These are phyloP conservation scores for Auricularia auricula-judae DNA, from an alignment of 768 basidiomycete species.

Conservation along the genomic window DNA sequence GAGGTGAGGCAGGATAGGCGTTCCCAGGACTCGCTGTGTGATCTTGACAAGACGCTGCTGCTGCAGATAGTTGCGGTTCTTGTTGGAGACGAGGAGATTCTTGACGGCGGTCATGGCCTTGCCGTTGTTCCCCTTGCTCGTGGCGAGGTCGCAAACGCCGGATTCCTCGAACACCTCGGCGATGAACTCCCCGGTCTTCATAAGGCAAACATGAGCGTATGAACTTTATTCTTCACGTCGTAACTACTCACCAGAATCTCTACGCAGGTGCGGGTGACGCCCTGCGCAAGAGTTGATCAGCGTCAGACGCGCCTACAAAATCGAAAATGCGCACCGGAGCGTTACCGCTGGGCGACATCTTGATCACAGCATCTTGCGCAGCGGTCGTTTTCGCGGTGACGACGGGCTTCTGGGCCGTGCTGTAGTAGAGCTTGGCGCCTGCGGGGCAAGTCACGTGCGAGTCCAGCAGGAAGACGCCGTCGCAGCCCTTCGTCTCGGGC, in stretches of 20 bases:
- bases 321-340: not conserved
- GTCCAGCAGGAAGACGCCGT: not conserved
- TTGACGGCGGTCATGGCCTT: not conserved
- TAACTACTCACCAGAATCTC: not conserved
- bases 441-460: not conserved
- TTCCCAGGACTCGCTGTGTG: not conserved
- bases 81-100: not conserved
- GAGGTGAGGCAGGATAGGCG: not conserved
- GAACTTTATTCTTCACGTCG: not conserved
- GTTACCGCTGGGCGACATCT: not conserved
- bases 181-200: not conserved
- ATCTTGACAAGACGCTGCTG: not conserved
- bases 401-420: not conserved
- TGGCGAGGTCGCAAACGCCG: slow-evolving; percentile 2
- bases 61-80: not conserved
- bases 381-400: not conserved
- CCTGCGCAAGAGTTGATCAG: not conserved
- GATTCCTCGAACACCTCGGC: not conserved
- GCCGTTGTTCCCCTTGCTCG: not conserved
- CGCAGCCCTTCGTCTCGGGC: not conserved
- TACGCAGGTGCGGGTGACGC: not conserved
- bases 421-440: not conserved
- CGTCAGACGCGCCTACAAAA: too few species aligned
- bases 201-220: not conserved
- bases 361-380: not conserved